Evolutionary conservation across 176 grass and related monocot genomes (phyloP).

Genomic region (Avena sativa): DNA sequence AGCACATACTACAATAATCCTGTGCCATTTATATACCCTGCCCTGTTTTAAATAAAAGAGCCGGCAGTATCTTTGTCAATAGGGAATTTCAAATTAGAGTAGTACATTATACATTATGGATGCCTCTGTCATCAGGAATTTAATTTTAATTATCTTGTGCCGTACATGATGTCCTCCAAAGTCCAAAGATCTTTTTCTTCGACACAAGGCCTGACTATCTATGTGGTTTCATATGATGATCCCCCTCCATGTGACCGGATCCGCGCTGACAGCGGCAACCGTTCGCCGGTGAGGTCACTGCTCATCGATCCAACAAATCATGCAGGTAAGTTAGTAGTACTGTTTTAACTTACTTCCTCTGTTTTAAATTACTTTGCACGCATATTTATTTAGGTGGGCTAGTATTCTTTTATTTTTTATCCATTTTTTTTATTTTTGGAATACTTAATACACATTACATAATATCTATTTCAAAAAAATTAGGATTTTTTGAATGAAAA

Average conservation of each 20-base stretch:
- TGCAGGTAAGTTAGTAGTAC: not conserved
- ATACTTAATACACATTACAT: too few relatives aligned
- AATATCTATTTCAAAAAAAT: too few relatives aligned
- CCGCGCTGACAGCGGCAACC: conserved; percentile 36
- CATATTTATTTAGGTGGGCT: too few relatives aligned
- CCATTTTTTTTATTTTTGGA: too few relatives aligned
- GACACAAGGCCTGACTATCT: not conserved
- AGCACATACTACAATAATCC: not conserved
- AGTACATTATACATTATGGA: too few relatives aligned
- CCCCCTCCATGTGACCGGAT: conserved; percentile 44
- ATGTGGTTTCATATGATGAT: not conserved
- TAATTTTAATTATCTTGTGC: not conserved
- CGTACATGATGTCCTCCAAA: not conserved
- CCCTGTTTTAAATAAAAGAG: too few relatives aligned
- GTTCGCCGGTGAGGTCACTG: conserved; percentile 44
- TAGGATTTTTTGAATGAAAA: too few relatives aligned
- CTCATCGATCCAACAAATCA: not conserved
- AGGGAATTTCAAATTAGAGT: not conserved
- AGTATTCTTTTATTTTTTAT: too few relatives aligned
- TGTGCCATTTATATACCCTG: not conserved
- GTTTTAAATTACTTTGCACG: too few relatives aligned
- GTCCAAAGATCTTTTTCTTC: not conserved
- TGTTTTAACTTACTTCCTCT: too few relatives aligned
- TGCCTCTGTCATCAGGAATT: not conserved
- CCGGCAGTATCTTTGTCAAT: conserved; percentile 7